Conservation (phyloP, 495 filamentous ascomycete genomes). For the Cetradonia linearis region DNA sequence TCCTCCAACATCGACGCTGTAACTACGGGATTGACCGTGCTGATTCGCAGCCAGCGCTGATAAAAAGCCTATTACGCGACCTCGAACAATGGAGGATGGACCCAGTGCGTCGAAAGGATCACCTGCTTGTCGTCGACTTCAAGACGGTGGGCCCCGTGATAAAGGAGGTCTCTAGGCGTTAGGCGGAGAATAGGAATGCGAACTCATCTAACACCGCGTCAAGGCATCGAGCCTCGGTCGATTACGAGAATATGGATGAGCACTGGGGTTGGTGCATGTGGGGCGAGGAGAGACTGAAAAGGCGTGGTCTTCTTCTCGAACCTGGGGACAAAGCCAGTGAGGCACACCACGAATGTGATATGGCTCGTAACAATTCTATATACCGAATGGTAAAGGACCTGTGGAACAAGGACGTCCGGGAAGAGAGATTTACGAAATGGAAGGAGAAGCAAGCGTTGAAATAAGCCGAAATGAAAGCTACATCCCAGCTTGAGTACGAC, state of each 20-base stretch:
- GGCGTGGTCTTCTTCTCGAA: background rate
- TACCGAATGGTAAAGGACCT: background rate
- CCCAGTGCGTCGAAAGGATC: background rate
- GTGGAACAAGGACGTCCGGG: background rate
- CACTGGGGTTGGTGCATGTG: constrained; percentile 3
- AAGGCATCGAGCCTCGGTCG: background rate
- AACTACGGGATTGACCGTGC: background rate
- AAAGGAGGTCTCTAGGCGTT: background rate
- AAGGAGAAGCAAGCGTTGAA: background rate
- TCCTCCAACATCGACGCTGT: background rate
- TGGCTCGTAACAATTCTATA: background rate
- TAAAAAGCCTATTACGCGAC: background rate
- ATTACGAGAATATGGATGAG: background rate
- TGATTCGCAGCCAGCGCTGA: background rate
- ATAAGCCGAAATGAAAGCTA: background rate
- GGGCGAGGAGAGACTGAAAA: background rate
- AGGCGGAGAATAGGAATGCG: background rate
- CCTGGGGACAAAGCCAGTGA: background rate
- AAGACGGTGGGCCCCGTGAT: background rate
- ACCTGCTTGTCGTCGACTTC: background rate
- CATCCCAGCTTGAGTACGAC: background rate
- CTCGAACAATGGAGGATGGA: background rate
- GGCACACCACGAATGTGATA: background rate
- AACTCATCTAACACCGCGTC: background rate
- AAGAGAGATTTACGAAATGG: background rate